Evolutionary conservation across 306 rosid species (phyloP).

Genomic region (Cucurbita argyrosperma): DNA sequence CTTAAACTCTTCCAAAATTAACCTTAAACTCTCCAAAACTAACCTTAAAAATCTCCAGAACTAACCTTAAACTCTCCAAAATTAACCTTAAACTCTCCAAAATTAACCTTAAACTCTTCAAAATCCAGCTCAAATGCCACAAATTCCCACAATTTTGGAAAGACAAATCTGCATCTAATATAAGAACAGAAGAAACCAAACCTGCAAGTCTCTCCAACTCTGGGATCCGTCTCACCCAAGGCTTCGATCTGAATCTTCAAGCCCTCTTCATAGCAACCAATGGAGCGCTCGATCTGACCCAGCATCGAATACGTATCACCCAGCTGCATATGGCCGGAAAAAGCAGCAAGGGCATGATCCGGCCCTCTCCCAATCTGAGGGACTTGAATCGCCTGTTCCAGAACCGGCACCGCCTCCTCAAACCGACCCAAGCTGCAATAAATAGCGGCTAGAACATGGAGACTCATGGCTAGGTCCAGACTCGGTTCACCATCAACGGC

Average conservation of each 20-base stretch:
- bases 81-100: no score
- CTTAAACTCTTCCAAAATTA: background rate
- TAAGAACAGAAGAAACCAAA: background rate
- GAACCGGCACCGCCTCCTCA: slow-evolving; percentile 90
- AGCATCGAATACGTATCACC: slow-evolving; percentile 96
- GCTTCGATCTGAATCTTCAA: slow-evolving; percentile 91
- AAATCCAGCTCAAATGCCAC: background rate
- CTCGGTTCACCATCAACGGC: slow-evolving; percentile 59
- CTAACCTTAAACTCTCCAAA: background rate
- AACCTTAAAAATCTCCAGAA: background rate
- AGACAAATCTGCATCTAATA: background rate
- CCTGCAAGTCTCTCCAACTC: slow-evolving; percentile 98
- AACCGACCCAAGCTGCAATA: slow-evolving; percentile 82
- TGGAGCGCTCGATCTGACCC: slow-evolving; percentile 75
- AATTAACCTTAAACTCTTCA: no score
- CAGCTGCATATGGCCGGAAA: slow-evolving; percentile 89
- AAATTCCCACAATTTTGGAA: background rate
- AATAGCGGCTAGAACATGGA: slow-evolving; percentile 88
- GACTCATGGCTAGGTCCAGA: slow-evolving; percentile 87
- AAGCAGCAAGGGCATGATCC: slow-evolving; percentile 92
- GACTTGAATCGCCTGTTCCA: slow-evolving; percentile 76
- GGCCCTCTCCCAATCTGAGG: slow-evolving; percentile 46
- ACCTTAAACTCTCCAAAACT: no score
- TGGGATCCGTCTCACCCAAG: slow-evolving; percentile 80
- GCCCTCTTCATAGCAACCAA: slow-evolving; percentile 70